A percentile compares a stretch with the other conserved stretches of the same genome.
Conservation (phyloP, 768 basidiomycete species). For the Tricholoma sp. region DNA sequence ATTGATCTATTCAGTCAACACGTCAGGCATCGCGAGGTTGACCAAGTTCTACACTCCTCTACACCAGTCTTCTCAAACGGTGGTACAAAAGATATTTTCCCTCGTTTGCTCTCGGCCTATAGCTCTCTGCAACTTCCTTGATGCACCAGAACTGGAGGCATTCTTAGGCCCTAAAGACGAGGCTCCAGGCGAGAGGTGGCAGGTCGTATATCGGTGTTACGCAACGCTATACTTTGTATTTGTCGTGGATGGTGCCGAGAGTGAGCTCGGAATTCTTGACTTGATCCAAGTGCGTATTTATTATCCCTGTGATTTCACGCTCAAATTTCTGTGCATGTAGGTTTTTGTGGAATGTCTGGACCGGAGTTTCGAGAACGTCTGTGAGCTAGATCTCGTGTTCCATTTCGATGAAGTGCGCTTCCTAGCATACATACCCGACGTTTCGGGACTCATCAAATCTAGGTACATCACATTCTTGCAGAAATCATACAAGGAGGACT, state of each 20-base stretch:
- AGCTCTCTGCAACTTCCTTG: constrained; percentile 92
- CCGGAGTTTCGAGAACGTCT: constrained; percentile 95
- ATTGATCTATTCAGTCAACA: constrained; percentile 64
- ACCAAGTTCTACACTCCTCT: constrained; percentile 88
- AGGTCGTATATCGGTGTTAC: constrained; percentile 93
- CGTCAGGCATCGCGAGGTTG: constrained; percentile 78
- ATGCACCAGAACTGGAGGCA: constrained; percentile 81
- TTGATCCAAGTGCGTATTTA: constrained; percentile 77
- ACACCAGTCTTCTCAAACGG: constrained; percentile 57
- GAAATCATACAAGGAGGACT: constrained; percentile 97
- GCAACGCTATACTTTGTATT: constrained; percentile 97
- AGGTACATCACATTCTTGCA: constrained; percentile 94
- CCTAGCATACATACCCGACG: background rate
- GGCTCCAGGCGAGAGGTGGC: constrained; percentile 56
- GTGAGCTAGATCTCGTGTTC: constrained; percentile 96
- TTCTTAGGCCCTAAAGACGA: constrained; percentile 56
- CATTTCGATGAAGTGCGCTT: constrained; percentile 89
- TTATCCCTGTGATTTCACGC: background rate
- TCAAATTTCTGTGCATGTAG: constrained; percentile 30
- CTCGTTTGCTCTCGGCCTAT: constrained; percentile 79
- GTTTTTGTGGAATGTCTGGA: constrained; percentile 98
- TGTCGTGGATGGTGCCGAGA: constrained; percentile 94
- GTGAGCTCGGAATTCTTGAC: constrained; percentile 93
- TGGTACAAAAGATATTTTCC: constrained; percentile 87
- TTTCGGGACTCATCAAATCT: constrained; percentile 1